Conservation (phyloP, 1,284 basidiomycete species). For the Apiotrichum sp. region DNA sequence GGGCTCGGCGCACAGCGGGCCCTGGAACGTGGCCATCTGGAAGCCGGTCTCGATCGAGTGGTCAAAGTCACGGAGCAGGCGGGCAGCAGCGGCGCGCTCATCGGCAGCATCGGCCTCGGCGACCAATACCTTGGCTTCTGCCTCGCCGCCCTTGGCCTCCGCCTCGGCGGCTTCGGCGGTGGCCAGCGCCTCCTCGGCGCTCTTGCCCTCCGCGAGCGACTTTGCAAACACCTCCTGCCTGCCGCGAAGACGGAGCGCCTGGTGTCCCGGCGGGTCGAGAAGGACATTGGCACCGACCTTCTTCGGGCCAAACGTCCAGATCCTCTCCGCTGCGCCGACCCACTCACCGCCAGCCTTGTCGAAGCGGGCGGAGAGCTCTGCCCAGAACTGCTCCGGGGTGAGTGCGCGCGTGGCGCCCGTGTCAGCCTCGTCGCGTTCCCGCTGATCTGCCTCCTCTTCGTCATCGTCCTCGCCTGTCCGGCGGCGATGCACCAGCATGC, state of each 20-base stretch:
- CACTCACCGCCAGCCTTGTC: conserved; percentile 72
- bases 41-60: conserved; percentile 86
- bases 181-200: conserved; percentile 39
- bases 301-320: conserved; percentile 92
- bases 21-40: conserved; percentile 87
- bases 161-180: conserved; percentile 26
- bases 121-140: conserved; percentile 4
- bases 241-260: conserved; percentile 25
- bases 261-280: conserved; percentile 55
- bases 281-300: conserved; percentile 80
- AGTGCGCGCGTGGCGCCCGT: conserved; percentile 52
- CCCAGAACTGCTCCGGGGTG: conserved; percentile 75
- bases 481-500: conserved; percentile 39
- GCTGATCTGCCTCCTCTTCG: conserved; percentile 20
- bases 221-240: conserved; percentile 36
- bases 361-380: conserved; percentile 60
- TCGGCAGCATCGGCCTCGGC: conserved; percentile 29
- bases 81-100: conserved; percentile 26
- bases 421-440: conserved; percentile 34
- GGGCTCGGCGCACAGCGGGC: conserved; percentile 91
- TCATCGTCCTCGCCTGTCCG: conserved; percentile 18
- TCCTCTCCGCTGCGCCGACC: conserved; percentile 62
- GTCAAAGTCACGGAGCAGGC: conserved; percentile 60
- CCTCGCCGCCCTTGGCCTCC: conserved; percentile 12
- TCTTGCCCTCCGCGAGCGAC: conserved; percentile 40